Conservation (phyloP, 257 asterid genomes). For the Solanum etuberosum region DNA sequence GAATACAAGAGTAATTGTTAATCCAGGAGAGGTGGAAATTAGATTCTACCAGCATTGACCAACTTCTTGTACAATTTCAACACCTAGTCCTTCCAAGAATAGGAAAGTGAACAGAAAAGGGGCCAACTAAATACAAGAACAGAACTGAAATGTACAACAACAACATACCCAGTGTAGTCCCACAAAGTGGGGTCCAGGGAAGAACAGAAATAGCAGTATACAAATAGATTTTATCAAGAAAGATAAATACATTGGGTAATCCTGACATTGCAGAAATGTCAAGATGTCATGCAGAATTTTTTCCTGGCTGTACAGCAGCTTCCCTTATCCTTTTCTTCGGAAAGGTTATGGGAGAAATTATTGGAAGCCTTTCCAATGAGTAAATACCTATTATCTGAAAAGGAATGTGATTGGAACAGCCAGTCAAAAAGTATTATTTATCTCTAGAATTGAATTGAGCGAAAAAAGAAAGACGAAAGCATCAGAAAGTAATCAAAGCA, state of each 20-base stretch:
- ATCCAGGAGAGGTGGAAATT: neutral
- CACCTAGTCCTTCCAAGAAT: neutral
- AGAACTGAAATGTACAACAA: neutral
- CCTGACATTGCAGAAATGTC: slow-evolving; percentile 85
- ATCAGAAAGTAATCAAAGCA: neutral
- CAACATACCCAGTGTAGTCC: neutral
- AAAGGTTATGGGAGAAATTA: slow-evolving; percentile 23
- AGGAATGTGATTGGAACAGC: slow-evolving; percentile 13
- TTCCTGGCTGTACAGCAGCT: slow-evolving; percentile 40
- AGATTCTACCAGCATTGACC: neutral
- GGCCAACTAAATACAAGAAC: neutral
- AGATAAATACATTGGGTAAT: slow-evolving; percentile 60
- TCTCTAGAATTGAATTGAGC: neutral
- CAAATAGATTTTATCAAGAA: neutral
- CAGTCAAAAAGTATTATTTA: neutral
- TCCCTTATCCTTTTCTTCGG: slow-evolving; percentile 26
- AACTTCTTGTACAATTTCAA: neutral
- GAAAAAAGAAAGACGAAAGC: neutral
- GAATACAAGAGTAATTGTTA: neutral
- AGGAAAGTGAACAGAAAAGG: neutral
- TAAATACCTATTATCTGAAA: slow-evolving; percentile 18
- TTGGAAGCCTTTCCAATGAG: slow-evolving; percentile 19
- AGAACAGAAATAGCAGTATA: neutral
- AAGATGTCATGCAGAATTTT: slow-evolving; percentile 54
- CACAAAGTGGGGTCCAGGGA: neutral